Evolutionary conservation across 2,329 filamentous ascomycete genomes (phyloP).

Genomic region (Colletotrichum tamarilloi): DNA sequence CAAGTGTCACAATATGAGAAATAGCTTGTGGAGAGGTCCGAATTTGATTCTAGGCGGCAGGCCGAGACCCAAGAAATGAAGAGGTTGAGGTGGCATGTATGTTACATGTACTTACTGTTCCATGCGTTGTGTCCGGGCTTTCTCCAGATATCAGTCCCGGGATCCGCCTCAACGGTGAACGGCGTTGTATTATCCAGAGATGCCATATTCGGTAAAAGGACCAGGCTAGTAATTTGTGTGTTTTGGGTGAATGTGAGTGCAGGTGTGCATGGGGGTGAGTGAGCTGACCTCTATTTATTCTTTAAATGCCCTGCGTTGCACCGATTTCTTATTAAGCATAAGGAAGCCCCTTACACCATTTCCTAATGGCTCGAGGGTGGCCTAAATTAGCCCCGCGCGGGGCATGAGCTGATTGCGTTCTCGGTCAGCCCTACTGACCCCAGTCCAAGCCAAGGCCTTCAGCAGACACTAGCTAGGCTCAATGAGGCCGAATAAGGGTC

Average conservation of each 20-base stretch:
- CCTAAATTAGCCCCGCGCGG: not conserved
- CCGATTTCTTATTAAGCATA: not conserved
- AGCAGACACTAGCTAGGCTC: not conserved
- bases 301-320: not conserved
- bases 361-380: not conserved
- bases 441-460: not conserved
- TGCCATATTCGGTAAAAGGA: not conserved
- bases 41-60: not conserved
- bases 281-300: not conserved
- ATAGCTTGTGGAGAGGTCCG: not conserved
- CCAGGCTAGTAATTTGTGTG: not conserved
- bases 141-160: constrained; percentile 81
- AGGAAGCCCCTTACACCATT: not conserved
- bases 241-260: not conserved
- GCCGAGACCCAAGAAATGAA: not conserved
- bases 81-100: not conserved
- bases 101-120: constrained; percentile 57
- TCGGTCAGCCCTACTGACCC: not conserved
- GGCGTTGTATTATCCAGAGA: not conserved
- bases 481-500: not conserved
- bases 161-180: constrained; percentile 65
- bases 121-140: constrained; percentile 71
- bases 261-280: not conserved
- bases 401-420: not conserved
- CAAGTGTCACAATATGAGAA: not conserved